phyloP scores from a whole-genome alignment of 2,329 filamentous ascomycete species.

The Calonectria crousiana region DNA sequence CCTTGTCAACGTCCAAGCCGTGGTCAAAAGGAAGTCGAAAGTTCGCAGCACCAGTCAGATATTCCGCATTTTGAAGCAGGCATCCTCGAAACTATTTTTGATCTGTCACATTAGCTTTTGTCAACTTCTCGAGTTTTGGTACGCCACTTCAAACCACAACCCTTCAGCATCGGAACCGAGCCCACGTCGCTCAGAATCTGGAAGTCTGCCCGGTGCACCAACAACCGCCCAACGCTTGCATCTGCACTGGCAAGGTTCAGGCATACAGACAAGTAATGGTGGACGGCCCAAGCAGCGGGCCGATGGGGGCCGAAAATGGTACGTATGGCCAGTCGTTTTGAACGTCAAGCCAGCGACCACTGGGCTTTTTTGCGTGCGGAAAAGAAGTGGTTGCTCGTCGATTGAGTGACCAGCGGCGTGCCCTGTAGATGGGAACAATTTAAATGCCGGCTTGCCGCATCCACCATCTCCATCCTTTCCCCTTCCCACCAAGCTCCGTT shows the following conservation, averaged over 20 bases:
- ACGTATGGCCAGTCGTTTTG: neutral
- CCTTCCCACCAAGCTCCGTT: neutral
- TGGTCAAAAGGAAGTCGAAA: neutral
- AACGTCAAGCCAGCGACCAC: slow-evolving; percentile 10
- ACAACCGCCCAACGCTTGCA: neutral
- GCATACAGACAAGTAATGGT: slow-evolving; percentile 1
- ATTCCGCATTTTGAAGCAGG: neutral
- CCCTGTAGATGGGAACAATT: neutral
- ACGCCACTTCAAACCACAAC: neutral
- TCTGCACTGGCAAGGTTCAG: slow-evolving; percentile 8
- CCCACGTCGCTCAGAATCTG: neutral
- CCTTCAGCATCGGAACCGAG: neutral
- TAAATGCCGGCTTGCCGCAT: neutral
- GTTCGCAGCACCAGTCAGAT: neutral
- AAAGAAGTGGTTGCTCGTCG: neutral
- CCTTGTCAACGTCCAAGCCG: neutral
- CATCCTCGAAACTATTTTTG: neutral
- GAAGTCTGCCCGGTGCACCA: neutral
- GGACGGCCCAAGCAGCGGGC: neutral
- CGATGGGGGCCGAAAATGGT: slow-evolving; percentile 14
- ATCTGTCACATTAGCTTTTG: neutral
- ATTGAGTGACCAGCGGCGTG: neutral
- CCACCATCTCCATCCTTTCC: neutral
- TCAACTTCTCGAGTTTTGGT: neutral
- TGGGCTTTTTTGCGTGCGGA: neutral